Conservation (phyloP, 208 protist genomes). For the Wallacemonas collosoma region DNA sequence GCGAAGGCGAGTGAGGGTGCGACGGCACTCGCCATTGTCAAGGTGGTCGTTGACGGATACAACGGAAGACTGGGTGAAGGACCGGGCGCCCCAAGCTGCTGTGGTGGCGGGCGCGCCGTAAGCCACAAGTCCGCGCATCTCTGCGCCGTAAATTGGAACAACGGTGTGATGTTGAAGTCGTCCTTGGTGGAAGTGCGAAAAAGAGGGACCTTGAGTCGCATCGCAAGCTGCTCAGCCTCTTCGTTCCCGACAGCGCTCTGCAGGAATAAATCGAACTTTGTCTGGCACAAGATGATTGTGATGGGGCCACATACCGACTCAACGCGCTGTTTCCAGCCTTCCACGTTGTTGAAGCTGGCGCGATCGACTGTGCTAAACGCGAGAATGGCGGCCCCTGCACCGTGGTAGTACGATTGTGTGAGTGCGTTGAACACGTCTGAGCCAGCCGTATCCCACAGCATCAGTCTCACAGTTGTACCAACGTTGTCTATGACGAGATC, state of each 20-base stretch:
- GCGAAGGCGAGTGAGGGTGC: neutral
- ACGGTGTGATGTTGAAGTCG: slow-evolving; percentile 91
- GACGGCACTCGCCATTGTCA: neutral
- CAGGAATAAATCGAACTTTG: slow-evolving; percentile 93
- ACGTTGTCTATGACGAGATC: slow-evolving; percentile 67
- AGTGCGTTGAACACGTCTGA: slow-evolving; percentile 93
- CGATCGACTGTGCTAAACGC: slow-evolving; percentile 92
- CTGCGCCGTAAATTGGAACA: slow-evolving; percentile 87
- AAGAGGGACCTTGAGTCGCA: slow-evolving; percentile 79
- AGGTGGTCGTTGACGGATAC: too few species aligned
- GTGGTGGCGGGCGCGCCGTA: neutral
- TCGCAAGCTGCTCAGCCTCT: slow-evolving; percentile 88
- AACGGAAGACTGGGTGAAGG: too few species aligned
- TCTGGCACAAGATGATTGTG: slow-evolving; percentile 93
- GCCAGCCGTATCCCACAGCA: slow-evolving; percentile 96
- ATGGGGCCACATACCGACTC: slow-evolving; percentile 81
- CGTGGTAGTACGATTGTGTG: slow-evolving; percentile 93
- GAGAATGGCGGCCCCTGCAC: slow-evolving; percentile 82
- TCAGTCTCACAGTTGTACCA: slow-evolving; percentile 80
- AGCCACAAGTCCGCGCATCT: slow-evolving; percentile 41
- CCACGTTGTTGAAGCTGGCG: slow-evolving; percentile 85
- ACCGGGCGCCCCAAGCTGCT: neutral
- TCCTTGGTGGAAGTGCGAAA: slow-evolving; percentile 93
- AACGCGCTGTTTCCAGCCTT: slow-evolving; percentile 88
- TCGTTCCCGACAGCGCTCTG: slow-evolving; percentile 69